Evolutionary conservation across 2,329 filamentous ascomycete species (phyloP).

Genomic region (Atkinsonella hypoxylon): DNA sequence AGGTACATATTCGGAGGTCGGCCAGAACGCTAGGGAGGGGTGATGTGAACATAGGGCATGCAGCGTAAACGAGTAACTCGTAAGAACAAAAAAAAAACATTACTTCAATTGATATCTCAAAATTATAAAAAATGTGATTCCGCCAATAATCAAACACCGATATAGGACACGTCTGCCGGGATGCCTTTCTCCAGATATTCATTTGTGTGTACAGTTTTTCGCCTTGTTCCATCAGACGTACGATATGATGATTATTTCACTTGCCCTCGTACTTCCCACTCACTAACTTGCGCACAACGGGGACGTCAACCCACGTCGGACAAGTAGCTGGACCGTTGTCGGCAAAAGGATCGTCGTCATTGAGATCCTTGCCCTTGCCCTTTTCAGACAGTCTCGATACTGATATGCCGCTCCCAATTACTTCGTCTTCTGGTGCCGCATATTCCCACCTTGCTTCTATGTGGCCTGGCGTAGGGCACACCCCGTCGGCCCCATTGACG

Average conservation of each 20-base stretch:
- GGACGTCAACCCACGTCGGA: constrained; percentile 53
- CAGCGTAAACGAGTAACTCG: not conserved
- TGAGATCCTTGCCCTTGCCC: constrained; percentile 39
- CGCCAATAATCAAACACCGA: constrained; percentile 1
- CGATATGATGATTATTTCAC: not conserved
- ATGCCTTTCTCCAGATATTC: not conserved
- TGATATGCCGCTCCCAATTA: constrained; percentile 49
- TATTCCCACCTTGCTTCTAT: constrained; percentile 78
- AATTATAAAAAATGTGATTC: constrained; percentile 1
- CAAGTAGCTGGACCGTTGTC: constrained; percentile 26
- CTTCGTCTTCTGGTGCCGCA: constrained; percentile 28
- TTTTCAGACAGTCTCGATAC: constrained; percentile 42
- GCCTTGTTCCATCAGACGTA: not conserved
- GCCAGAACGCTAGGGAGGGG: no score
- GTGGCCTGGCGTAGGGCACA: constrained; percentile 58
- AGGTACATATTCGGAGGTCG: no score
- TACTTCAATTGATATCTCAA: constrained; percentile 2
- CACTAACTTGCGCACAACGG: constrained; percentile 53
- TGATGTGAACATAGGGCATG: no score
- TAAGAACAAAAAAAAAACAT: not conserved
- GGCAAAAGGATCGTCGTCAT: constrained; percentile 56
- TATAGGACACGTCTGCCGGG: not conserved
- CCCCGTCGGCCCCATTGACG: constrained; percentile 59
- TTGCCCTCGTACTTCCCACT: constrained; percentile 63
- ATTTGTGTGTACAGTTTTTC: not conserved